Evolutionary conservation across 2,329 filamentous ascomycete species (phyloP).

Genomic region (Fusarium concolor): DNA sequence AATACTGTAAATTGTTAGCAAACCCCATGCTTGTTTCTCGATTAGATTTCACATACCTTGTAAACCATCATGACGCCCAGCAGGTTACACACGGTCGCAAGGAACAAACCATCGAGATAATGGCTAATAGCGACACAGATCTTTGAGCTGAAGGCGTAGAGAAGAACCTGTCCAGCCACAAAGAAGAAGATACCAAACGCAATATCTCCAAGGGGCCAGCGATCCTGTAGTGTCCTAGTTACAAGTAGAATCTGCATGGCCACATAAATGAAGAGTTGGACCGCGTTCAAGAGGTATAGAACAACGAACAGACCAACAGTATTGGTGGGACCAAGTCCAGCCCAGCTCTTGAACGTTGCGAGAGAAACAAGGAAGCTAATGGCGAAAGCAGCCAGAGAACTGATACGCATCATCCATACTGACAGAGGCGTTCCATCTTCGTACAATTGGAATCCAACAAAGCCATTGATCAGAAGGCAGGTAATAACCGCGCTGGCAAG

Average conservation of each 20-base stretch:
- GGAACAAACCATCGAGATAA: slow-evolving; percentile 94
- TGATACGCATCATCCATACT: slow-evolving; percentile 88
- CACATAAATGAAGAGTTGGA: slow-evolving; percentile 87
- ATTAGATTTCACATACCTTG: slow-evolving; percentile 70
- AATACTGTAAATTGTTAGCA: slow-evolving; percentile 70
- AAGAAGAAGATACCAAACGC: slow-evolving; percentile 92
- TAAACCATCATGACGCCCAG: slow-evolving; percentile 99
- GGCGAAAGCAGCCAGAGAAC: slow-evolving; percentile 83
- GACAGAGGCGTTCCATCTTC: slow-evolving; percentile 95
- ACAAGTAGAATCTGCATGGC: slow-evolving; percentile 91
- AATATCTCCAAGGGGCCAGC: slow-evolving; percentile 95
- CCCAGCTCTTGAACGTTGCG: slow-evolving; percentile 93
- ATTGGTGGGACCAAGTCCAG: slow-evolving; percentile 83
- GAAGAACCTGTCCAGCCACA: slow-evolving; percentile 87
- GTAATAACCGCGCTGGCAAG: slow-evolving; percentile 87
- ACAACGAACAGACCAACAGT: slow-evolving; percentile 92
- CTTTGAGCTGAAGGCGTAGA: slow-evolving; percentile 88
- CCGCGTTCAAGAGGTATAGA: slow-evolving; percentile 88
- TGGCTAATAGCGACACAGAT: slow-evolving; percentile 89
- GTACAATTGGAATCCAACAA: slow-evolving; percentile 98
- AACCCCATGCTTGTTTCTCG: not conserved
- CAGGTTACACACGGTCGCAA: slow-evolving; percentile 93
- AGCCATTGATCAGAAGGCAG: slow-evolving; percentile 94
- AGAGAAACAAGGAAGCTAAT: slow-evolving; percentile 89
- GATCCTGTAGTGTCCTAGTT: slow-evolving; percentile 88